These are phyloP conservation scores for Saraca asoca DNA, from an alignment of 331 rosid genomes.

Conservation along the genomic window DNA sequence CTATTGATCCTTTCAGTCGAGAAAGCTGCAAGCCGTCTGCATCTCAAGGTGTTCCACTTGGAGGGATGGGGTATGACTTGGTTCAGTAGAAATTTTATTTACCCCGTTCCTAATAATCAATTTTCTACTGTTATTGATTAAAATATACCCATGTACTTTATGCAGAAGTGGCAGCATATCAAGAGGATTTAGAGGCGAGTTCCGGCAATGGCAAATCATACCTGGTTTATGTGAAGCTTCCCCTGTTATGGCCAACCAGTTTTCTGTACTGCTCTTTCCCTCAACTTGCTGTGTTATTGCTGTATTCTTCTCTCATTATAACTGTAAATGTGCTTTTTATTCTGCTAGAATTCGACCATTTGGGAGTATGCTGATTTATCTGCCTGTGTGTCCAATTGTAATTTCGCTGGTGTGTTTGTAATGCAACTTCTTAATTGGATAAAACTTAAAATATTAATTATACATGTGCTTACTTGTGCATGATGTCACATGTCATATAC, in stretches of 20 bases:
- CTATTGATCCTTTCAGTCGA: conserved; percentile 96
- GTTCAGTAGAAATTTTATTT: conserved; percentile 17
- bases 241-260: conserved; percentile 97
- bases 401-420: conserved; percentile 5
- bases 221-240: conserved; percentile 88
- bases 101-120: background rate
- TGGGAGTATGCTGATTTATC: conserved; percentile 9
- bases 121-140: conserved; percentile 35
- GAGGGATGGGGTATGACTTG: conserved; percentile 93
- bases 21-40: conserved; percentile 98
- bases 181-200: conserved; percentile 98
- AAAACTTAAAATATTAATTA: conserved; percentile 13
- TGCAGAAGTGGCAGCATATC: conserved; percentile 98
- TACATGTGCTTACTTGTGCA: background rate
- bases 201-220: conserved; percentile 93
- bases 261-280: conserved; percentile 68
- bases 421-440: conserved; percentile 22
- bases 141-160: conserved; percentile 20
- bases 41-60: conserved; percentile 99
- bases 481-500: background rate
- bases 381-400: conserved; percentile 11
- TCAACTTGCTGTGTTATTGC: conserved; percentile 19
- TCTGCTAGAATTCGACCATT: conserved; percentile 5
- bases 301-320: conserved; percentile 30
- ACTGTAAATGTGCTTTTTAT: background rate